Evolutionary conservation across 2,329 filamentous ascomycete genomes (phyloP).

Genomic region (Pseudogymnoascus sp.): DNA sequence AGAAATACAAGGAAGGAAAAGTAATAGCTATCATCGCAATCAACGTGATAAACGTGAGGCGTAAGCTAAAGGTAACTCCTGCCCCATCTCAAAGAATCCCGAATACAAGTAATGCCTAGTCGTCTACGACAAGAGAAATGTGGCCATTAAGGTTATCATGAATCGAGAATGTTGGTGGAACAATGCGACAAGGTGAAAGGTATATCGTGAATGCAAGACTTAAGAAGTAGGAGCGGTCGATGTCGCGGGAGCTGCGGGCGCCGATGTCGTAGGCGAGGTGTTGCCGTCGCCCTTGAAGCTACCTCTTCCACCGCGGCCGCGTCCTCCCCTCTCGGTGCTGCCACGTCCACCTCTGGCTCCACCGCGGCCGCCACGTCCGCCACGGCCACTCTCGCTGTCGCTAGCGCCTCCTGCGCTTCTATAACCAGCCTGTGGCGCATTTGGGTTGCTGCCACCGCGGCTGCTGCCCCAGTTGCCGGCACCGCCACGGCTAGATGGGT

Average conservation of each 20-base stretch:
- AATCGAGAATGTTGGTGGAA: conserved; percentile 23
- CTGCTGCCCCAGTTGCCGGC: conserved; percentile 61
- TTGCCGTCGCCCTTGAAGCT: conserved; percentile 52
- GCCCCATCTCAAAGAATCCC: conserved; percentile 24
- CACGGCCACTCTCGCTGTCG: conserved; percentile 56
- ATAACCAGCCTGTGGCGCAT: conserved; percentile 59
- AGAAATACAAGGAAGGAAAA: conserved; percentile 25
- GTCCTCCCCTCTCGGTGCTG: conserved; percentile 41
- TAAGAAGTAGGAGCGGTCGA: conserved; percentile 21
- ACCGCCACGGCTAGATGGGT: conserved; percentile 50
- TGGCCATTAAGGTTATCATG: conserved; percentile 26
- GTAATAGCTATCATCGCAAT: conserved; percentile 26
- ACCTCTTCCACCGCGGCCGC: conserved; percentile 48
- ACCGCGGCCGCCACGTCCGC: conserved; percentile 47
- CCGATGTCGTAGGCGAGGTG: conserved; percentile 35
- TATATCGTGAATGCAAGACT: conserved; percentile 16
- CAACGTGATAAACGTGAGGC: conserved; percentile 19
- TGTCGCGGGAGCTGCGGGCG: conserved; percentile 37
- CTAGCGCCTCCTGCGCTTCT: conserved; percentile 75
- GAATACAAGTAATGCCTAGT: conserved; percentile 22
- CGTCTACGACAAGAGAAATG: conserved; percentile 19
- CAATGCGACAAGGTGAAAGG: conserved; percentile 17
- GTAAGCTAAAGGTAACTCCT: conserved; percentile 28
- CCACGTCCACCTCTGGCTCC: conserved; percentile 46
- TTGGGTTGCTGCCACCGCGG: conserved; percentile 50